Conservation (phyloP, 2,329 filamentous ascomycete genomes). For the Hymenoscyphus fraxineus region DNA sequence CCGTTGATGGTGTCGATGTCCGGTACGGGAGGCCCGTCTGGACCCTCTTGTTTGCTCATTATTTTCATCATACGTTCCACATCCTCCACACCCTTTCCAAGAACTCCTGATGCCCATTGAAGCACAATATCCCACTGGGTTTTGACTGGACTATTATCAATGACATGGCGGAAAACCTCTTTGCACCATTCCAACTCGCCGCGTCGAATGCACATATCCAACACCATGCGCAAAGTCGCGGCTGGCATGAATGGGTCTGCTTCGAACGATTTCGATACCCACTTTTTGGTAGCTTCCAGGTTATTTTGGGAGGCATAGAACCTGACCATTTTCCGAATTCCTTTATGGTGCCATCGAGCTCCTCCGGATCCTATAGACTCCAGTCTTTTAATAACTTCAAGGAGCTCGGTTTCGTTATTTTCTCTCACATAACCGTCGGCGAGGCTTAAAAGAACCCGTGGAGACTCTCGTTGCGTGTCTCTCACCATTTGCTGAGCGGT, state of each 20-base stretch:
- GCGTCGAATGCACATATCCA: slow-evolving; percentile 59
- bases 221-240: slow-evolving; percentile 49
- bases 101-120: slow-evolving; percentile 68
- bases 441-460: slow-evolving; percentile 38
- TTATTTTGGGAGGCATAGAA: slow-evolving; percentile 60
- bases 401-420: slow-evolving; percentile 53
- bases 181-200: slow-evolving; percentile 60
- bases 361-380: slow-evolving; percentile 40
- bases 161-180: slow-evolving; percentile 48
- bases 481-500: slow-evolving; percentile 24
- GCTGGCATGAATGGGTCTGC: slow-evolving; percentile 31
- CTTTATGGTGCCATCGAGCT: slow-evolving; percentile 40
- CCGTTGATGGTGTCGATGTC: slow-evolving; percentile 72
- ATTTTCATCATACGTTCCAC: slow-evolving; percentile 68
- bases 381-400: slow-evolving; percentile 52
- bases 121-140: slow-evolving; percentile 68
- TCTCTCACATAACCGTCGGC: slow-evolving; percentile 61
- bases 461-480: slow-evolving; percentile 12
- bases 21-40: slow-evolving; percentile 48
- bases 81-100: slow-evolving; percentile 67
- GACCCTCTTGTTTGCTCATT: slow-evolving; percentile 51
- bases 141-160: slow-evolving; percentile 45
- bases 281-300: slow-evolving; percentile 58
- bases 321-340: slow-evolving; percentile 45
- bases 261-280: slow-evolving; percentile 54